phyloP scores from a whole-genome alignment of 2,329 filamentous ascomycete species.

The Dactylellina leptospora region DNA sequence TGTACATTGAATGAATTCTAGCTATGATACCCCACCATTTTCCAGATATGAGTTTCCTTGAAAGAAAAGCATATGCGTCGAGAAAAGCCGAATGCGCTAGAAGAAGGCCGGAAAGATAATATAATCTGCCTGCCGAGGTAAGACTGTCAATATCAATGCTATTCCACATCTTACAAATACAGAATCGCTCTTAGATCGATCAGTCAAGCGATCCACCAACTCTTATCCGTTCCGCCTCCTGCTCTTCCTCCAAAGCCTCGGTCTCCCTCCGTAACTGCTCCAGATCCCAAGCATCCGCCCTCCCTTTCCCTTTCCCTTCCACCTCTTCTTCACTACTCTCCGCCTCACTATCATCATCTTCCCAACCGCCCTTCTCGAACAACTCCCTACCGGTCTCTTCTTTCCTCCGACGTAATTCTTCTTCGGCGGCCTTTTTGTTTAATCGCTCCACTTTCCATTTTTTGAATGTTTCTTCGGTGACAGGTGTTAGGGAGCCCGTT shows the following conservation, averaged over 20 bases:
- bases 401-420: conserved; percentile 87
- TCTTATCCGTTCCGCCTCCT: conserved; percentile 65
- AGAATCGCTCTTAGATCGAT: neutral
- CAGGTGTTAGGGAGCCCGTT: conserved; percentile 87
- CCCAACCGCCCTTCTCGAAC: conserved; percentile 97
- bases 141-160: neutral
- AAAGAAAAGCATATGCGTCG: conserved; percentile 1
- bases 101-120: neutral
- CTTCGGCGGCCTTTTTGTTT: conserved; percentile 94
- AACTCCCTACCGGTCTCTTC: conserved; percentile 93
- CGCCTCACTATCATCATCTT: conserved; percentile 70
- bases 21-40: conserved; percentile 17
- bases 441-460: conserved; percentile 97
- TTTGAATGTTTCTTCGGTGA: conserved; percentile 89
- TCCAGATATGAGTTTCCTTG: neutral
- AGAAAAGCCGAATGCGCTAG: conserved; percentile 1
- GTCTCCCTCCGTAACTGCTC: conserved; percentile 85
- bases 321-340: conserved; percentile 66
- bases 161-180: conserved; percentile 44
- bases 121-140: neutral
- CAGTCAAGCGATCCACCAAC: conserved; percentile 36
- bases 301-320: conserved; percentile 55
- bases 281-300: conserved; percentile 73
- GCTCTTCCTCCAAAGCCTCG: conserved; percentile 75
- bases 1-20: conserved; percentile 20